A percentile compares a stretch with the other conserved stretches of the same genome.
Conservation (phyloP, 129 eudicot species). For the Calendula officinalis region DNA sequence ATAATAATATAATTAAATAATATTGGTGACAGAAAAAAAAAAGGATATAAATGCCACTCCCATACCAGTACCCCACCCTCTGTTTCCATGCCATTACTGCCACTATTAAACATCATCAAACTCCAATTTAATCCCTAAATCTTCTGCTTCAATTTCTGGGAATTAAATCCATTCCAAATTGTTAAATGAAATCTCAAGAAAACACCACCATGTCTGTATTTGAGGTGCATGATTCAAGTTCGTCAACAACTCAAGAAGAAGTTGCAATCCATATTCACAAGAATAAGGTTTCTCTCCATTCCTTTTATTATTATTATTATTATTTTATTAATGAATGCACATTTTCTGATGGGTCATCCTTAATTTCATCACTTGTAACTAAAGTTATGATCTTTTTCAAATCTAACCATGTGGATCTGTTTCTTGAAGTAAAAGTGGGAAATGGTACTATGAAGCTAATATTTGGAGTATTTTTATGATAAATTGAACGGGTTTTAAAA, state of each 20-base stretch:
- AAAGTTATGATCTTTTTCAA: conserved; percentile 28
- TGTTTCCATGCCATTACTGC: conserved; percentile 18
- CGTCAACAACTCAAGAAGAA: conserved; percentile 19
- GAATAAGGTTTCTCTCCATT: conserved; percentile 28
- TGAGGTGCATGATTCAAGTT: conserved; percentile 32
- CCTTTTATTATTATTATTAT: neutral
- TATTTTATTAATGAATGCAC: conserved; percentile 9
- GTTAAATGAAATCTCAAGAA: conserved; percentile 6
- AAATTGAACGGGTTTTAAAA: neutral
- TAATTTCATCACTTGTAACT: conserved; percentile 16
- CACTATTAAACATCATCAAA: conserved; percentile 19
- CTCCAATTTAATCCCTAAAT: conserved; percentile 14
- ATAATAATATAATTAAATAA: conserved; percentile 12
- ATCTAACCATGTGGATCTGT: conserved; percentile 15
- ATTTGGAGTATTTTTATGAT: conserved; percentile 2
- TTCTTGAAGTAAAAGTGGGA: neutral
- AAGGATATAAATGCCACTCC: conserved; percentile 31
- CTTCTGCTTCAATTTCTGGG: neutral
- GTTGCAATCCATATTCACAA: conserved; percentile 16
- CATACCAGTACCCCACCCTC: conserved; percentile 15
- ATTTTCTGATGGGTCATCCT: conserved; percentile 16
- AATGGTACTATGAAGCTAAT: conserved; percentile 7
- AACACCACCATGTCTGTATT: conserved; percentile 22
- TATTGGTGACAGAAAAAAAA: neutral
- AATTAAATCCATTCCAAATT: neutral